These are phyloP conservation scores for Crithidia brevicula DNA, from an alignment of 208 protist genomes.

Conservation along the genomic window DNA sequence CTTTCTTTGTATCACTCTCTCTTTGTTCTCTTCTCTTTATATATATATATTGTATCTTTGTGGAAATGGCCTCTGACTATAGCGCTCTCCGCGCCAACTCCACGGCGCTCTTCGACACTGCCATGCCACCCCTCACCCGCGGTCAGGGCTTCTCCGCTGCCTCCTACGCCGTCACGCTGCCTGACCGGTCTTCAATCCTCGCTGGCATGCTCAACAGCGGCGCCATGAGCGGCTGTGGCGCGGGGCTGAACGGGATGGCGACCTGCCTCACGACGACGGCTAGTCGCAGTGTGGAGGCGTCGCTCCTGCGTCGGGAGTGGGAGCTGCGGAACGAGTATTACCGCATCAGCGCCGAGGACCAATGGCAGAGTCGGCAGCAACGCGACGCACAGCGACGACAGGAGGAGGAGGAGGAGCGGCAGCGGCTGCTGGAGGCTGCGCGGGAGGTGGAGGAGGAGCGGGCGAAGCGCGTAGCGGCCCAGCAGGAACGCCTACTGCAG, in stretches of 20 bases:
- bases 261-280: not conserved
- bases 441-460: conserved; percentile 68
- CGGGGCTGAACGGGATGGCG: not conserved
- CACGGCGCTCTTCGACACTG: conserved; percentile 40
- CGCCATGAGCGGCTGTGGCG: not conserved
- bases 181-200: not conserved
- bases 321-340: conserved; percentile 71
- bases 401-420: conserved; percentile 63
- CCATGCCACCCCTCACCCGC: conserved; percentile 60
- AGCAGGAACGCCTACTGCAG: conserved; percentile 69
- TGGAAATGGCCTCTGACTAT: conserved; percentile 33
- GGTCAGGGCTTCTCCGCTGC: conserved; percentile 8
- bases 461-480: conserved; percentile 57
- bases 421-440: conserved; percentile 50
- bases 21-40: conserved; percentile 30
- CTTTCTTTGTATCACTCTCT: not conserved
- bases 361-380: conserved; percentile 44
- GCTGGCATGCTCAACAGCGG: conserved; percentile 2
- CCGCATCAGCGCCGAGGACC: conserved; percentile 52
- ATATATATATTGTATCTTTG: not conserved
- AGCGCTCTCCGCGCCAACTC: conserved; percentile 35
- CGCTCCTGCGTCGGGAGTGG: conserved; percentile 66
- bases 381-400: conserved; percentile 44
- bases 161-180: conserved; percentile 25
- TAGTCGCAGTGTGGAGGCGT: conserved; percentile 43